A percentile compares a stretch with the other conserved stretches of the same genome.
Conservation (phyloP, 768 basidiomycete species). For the Exidia glandulosa region DNA sequence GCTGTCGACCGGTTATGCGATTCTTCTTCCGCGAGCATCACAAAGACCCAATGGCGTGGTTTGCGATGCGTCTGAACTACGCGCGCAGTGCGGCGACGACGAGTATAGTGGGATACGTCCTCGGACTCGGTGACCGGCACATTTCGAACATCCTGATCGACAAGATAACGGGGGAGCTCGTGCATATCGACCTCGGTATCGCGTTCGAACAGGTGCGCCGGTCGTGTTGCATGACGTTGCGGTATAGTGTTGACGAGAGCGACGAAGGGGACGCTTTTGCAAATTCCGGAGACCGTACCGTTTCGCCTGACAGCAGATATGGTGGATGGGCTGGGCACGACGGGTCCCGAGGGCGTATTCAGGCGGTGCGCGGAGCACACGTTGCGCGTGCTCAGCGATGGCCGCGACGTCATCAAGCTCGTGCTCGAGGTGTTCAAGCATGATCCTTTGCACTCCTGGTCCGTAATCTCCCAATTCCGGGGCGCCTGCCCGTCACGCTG, state of each 20-base stretch:
- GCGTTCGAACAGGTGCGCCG: constrained; percentile 80
- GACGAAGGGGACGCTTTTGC: constrained; percentile 63
- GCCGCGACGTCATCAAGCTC: constrained; percentile 82
- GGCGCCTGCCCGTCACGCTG: too few relatives aligned
- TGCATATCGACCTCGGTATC: constrained; percentile 94
- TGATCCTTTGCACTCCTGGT: constrained; percentile 93
- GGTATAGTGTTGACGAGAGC: not conserved
- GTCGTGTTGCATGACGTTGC: constrained; percentile 1
- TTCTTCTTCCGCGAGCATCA: constrained; percentile 90
- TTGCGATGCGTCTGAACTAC: constrained; percentile 80
- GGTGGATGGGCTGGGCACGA: constrained; percentile 85
- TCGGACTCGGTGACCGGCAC: constrained; percentile 91
- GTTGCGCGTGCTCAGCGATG: constrained; percentile 74
- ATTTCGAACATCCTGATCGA: constrained; percentile 87
- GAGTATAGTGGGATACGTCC: constrained; percentile 85
- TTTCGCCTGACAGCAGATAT: constrained; percentile 93
- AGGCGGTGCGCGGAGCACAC: constrained; percentile 93
- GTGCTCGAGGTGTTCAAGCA: constrained; percentile 95
- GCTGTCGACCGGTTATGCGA: constrained; percentile 78
- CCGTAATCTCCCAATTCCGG: constrained; percentile 11
- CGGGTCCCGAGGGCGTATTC: constrained; percentile 89
- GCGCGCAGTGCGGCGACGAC: constrained; percentile 87
- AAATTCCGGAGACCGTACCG: constrained; percentile 79
- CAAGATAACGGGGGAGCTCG: constrained; percentile 67
- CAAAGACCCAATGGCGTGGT: constrained; percentile 85